Evolutionary conservation across 2,329 filamentous ascomycete species (phyloP).

Genomic region (Fusarium neocosmosporiellum): DNA sequence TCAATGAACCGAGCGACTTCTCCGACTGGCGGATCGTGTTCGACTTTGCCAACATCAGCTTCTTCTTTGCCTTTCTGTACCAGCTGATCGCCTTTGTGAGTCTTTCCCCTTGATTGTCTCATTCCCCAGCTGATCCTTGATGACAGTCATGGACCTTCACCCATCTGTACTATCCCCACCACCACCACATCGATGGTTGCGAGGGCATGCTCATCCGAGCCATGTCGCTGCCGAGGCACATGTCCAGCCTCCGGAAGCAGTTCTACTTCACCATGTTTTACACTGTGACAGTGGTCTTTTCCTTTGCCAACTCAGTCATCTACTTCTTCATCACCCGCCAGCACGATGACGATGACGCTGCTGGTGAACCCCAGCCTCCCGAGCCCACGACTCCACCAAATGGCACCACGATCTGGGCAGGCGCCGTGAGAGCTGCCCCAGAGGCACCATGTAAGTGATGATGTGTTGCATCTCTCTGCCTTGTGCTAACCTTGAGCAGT

Average conservation of each 20-base stretch:
- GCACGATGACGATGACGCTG: slow-evolving; percentile 37
- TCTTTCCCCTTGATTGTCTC: neutral
- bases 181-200: slow-evolving; percentile 51
- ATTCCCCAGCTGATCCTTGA: neutral
- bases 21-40: slow-evolving; percentile 58
- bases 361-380: slow-evolving; percentile 14
- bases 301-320: slow-evolving; percentile 61
- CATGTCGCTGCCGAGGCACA: slow-evolving; percentile 59
- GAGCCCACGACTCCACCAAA: slow-evolving; percentile 4
- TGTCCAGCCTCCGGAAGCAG: slow-evolving; percentile 54
- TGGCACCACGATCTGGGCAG: slow-evolving; percentile 21
- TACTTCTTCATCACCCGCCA: slow-evolving; percentile 60
- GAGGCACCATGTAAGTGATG: slow-evolving; percentile 33
- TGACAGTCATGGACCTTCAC: slow-evolving; percentile 63
- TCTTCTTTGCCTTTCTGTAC: slow-evolving; percentile 56
- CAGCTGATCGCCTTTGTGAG: slow-evolving; percentile 60
- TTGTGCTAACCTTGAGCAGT: slow-evolving; percentile 48
- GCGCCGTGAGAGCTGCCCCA: slow-evolving; percentile 7
- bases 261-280: slow-evolving; percentile 65
- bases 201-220: slow-evolving; percentile 52
- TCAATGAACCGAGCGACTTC: slow-evolving; percentile 53
- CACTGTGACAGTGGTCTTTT: slow-evolving; percentile 57
- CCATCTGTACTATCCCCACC: slow-evolving; percentile 60
- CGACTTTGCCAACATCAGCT: slow-evolving; percentile 61
- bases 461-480: slow-evolving; percentile 1